Evolutionary conservation across 148 eudicot genomes (phyloP), one percentile per base, ranked within the genome.

Genomic region (Dianthus caryophyllus): DNA sequence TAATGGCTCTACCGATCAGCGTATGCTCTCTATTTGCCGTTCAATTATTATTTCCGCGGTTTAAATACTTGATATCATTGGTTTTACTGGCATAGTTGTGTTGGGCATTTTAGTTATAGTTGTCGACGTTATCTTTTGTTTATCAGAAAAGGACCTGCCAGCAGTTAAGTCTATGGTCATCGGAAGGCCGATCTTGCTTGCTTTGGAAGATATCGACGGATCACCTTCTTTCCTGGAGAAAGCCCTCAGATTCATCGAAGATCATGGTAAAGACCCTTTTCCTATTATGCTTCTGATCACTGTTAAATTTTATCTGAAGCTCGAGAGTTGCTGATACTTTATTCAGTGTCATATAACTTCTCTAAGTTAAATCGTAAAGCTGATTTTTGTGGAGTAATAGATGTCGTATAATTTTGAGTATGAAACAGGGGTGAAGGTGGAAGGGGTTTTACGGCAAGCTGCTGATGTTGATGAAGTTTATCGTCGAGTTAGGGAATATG

Each of bases 391-490:
- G n/a, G n/a, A n/a, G n/a, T n/a, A n/a, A n/a, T n/a, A n/a, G n/a
- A n/a, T n/a, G n/a, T n/a, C n/a, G n/a, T n/a, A n/a, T 67, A 30
- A 48, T 14, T 62, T 54, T 75, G 39, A 14, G 52, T 27, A 70
- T 67, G 69, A 62, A 79, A 46, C 82, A 94, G 98, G 98, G 80
- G 75, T 79, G 64, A 83, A 72, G 78, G 85, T 83, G 15, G 98
- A 94, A 82, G 98, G 98, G 73, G 82, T 94, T 70, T 83, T 94
- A 81, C 81, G 98, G 77, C 98, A 94, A 79, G 97, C 98, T 83
- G 98, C 98, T 73, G 92, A 90, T 70, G 98, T 94, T 69, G 98
- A 94, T 14, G 85, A 84, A 69, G 98, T 94, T 83, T 88, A 94
- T 72, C 84, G 78, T 25, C 87, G 96, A 54, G 87, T 94, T 67